Evolutionary conservation across 495 filamentous ascomycete genomes (phyloP).

Genomic region (Penicillium antarcticum): DNA sequence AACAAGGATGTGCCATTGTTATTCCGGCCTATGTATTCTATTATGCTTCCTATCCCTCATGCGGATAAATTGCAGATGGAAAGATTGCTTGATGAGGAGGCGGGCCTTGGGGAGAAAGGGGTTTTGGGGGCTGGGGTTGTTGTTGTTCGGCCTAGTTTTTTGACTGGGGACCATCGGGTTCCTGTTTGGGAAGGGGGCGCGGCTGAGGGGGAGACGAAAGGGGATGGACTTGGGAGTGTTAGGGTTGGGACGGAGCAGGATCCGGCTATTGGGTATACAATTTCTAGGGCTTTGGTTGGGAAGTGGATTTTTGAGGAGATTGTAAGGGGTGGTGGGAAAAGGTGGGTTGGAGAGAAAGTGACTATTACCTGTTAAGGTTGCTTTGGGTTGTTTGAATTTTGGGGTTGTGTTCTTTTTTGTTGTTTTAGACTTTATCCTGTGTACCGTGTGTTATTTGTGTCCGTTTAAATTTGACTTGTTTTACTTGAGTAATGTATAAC

Average conservation of each 20-base stretch:
- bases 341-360: conserved; percentile 37
- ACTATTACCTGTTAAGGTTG: conserved; percentile 30
- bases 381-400: conserved; percentile 12
- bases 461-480: not conserved
- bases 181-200: not conserved
- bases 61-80: conserved; percentile 41
- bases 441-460: too few relatives aligned
- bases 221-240: conserved; percentile 15
- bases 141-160: conserved; percentile 31
- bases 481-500: not conserved
- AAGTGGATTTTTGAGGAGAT: conserved; percentile 41
- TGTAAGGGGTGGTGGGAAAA: conserved; percentile 26
- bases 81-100: conserved; percentile 13
- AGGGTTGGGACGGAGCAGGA: conserved; percentile 31
- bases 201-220: conserved; percentile 5
- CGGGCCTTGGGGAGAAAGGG: conserved; percentile 2
- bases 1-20: conserved; percentile 32
- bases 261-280: conserved; percentile 39
- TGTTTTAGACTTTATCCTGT: not conserved
- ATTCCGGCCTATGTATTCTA: conserved; percentile 31
- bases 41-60: conserved; percentile 30
- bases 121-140: conserved; percentile 25
- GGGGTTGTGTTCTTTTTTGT: too few relatives aligned
- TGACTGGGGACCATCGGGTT: conserved; percentile 28
- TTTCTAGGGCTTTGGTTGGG: conserved; percentile 37